A percentile compares a stretch with the other conserved stretches of the same genome.
Conservation (phyloP, 148 eudicot genomes). For the Amaranthus palmeri region DNA sequence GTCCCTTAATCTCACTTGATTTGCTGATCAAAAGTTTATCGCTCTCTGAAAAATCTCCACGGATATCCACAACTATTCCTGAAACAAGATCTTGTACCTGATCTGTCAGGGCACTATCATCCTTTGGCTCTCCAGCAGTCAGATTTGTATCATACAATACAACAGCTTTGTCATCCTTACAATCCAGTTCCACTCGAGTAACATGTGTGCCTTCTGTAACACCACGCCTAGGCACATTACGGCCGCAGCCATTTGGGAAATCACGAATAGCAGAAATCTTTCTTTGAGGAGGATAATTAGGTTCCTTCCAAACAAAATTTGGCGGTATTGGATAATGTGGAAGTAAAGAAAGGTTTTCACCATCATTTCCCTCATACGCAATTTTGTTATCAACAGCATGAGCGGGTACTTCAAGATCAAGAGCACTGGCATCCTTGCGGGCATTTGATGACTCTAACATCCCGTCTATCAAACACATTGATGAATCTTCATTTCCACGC, state of each 20-base stretch:
- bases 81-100: conserved; percentile 14
- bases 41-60: conserved; percentile 10
- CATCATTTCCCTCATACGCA: conserved; percentile 16
- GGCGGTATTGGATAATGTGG: conserved; percentile 19
- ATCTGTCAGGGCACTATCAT: conserved; percentile 10
- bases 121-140: conserved; percentile 5
- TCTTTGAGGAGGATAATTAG: conserved; percentile 39
- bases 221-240: conserved; percentile 31
- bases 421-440: background rate
- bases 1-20: conserved; percentile 13
- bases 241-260: conserved; percentile 81
- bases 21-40: conserved; percentile 2
- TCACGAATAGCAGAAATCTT: conserved; percentile 66
- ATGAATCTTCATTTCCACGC: conserved; percentile 3
- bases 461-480: background rate
- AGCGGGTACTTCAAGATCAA: conserved; percentile 8
- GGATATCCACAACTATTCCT: conserved; percentile 9
- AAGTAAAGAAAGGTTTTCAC: conserved; percentile 5
- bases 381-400: conserved; percentile 12
- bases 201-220: conserved; percentile 1
- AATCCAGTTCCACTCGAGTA: background rate
- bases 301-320: conserved; percentile 18
- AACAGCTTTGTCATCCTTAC: conserved; percentile 1
- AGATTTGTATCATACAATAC: background rate
- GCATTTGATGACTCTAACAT: background rate